These are phyloP conservation scores for Rhizopogon vinicolor DNA, from an alignment of 768 basidiomycete species.

Conservation along the genomic window DNA sequence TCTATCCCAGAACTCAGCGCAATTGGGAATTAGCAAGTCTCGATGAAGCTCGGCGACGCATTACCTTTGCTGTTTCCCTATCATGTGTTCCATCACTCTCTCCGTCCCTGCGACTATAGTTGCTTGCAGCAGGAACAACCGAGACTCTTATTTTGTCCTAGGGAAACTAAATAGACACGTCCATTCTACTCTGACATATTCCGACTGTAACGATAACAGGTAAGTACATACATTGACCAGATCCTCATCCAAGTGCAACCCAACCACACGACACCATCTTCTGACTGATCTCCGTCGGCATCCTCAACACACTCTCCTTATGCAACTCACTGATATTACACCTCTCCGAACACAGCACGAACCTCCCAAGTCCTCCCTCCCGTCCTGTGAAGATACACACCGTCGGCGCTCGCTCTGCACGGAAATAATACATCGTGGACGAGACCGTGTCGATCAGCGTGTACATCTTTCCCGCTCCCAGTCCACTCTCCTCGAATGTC, in stretches of 20 bases:
- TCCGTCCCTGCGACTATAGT: no score
- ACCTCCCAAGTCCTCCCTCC: conserved; percentile 18
- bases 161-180: no score
- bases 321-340: conserved; percentile 11
- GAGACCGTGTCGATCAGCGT: conserved; percentile 15
- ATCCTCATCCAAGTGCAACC: background rate
- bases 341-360: conserved; percentile 18
- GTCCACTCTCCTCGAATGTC: background rate
- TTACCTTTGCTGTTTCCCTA: no score
- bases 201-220: no score
- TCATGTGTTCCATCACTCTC: no score
- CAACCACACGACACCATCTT: background rate
- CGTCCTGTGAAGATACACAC: conserved; percentile 17
- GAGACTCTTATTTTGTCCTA: no score
- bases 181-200: no score
- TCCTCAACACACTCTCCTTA: conserved; percentile 16
- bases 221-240: no score
- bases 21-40: no score
- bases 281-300: conserved; percentile 9
- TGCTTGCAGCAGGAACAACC: no score
- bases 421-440: conserved; percentile 14
- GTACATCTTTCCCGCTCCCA: conserved; percentile 2
- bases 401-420: conserved; percentile 11
- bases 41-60: no score
- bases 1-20: no score